Evolutionary conservation across 148 eudicot species (phyloP).

Genomic region (Nepenthes gracilis): DNA sequence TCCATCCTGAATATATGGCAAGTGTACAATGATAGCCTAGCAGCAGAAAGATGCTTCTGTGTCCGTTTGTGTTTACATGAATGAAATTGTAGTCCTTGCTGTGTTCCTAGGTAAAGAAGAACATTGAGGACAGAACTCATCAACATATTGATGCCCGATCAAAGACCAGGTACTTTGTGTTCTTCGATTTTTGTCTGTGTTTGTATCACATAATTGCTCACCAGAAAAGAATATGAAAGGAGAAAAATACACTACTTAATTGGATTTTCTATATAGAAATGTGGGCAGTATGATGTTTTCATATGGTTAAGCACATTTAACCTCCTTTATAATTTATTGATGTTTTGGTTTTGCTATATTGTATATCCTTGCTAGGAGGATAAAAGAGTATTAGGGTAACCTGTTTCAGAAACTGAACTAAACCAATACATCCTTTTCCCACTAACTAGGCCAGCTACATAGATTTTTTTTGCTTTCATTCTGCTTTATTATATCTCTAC

Average conservation of each 20-base stretch:
- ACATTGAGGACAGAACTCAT: slow-evolving; percentile 51
- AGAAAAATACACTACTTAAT: not conserved
- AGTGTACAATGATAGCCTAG: not conserved
- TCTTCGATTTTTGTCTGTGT: not conserved
- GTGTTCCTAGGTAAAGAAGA: slow-evolving; percentile 52
- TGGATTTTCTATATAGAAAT: no score
- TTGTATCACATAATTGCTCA: not conserved
- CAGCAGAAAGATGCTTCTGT: not conserved
- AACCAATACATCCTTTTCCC: no score
- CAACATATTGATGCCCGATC: slow-evolving; percentile 88
- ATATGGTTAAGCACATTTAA: no score
- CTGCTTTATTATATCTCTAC: no score
- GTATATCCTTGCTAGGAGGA: no score
- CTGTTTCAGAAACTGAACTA: no score
- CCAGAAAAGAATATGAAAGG: not conserved
- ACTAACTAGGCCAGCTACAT: no score
- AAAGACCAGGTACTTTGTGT: slow-evolving; percentile 54
- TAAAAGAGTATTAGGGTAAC: no score
- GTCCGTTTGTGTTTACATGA: not conserved
- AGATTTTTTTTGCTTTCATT: no score
- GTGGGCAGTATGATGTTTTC: no score
- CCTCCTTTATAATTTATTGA: no score
- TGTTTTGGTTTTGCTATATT: no score
- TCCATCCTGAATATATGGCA: not conserved
- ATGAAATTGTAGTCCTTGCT: slow-evolving; percentile 1